Conservation (phyloP, 2,329 filamentous ascomycete species). For the Penicillium concentricum region DNA sequence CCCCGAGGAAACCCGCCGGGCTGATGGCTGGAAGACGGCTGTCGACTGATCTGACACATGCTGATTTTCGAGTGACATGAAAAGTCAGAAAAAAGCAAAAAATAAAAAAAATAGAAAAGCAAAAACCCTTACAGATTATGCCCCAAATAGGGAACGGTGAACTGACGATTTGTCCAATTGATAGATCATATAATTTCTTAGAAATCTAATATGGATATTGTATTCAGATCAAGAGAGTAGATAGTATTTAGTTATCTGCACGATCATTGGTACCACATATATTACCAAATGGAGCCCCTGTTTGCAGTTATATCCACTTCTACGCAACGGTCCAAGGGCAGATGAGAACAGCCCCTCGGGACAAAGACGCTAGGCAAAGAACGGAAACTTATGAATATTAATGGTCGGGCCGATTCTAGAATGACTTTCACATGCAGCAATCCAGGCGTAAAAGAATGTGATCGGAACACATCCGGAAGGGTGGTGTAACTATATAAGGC, state of each 20-base stretch:
- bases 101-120: neutral
- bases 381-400: neutral
- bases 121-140: neutral
- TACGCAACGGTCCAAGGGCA: constrained; percentile 3
- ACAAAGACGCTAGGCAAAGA: constrained; percentile 7
- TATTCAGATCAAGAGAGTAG: neutral
- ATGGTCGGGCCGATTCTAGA: constrained; percentile 11
- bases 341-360: constrained; percentile 6
- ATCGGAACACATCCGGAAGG: constrained; percentile 5
- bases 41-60: constrained; percentile 8
- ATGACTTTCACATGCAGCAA: constrained; percentile 8
- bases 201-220: neutral
- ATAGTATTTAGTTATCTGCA: neutral
- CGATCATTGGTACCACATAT: neutral
- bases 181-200: constrained; percentile 4
- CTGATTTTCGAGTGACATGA: constrained; percentile 3
- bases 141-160: neutral
- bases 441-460: constrained; percentile 8
- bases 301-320: constrained; percentile 11
- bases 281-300: constrained; percentile 3
- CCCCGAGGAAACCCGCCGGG: neutral
- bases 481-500: constrained; percentile 1
- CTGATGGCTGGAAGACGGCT: constrained; percentile 1
- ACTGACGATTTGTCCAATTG: neutral
- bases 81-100: neutral